phyloP scores from a whole-genome alignment of 345 rosid species.

The Leavenworthia alabamica region DNA sequence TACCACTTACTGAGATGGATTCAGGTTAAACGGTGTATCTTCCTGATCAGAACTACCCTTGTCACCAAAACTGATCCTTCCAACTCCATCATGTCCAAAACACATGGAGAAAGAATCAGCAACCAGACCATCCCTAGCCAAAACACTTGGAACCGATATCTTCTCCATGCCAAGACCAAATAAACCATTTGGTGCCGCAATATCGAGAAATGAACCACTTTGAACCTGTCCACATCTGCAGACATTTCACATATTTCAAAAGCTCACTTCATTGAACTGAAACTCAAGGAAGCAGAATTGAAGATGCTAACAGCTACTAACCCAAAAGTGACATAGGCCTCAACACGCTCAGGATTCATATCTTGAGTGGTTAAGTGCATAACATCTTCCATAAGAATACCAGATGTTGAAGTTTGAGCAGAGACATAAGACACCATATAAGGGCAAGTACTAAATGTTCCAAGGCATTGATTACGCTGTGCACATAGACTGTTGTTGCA shows the following conservation, averaged over 20 bases:
- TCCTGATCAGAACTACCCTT: slow-evolving; percentile 76
- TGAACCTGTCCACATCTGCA: slow-evolving; percentile 97
- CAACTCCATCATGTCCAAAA: slow-evolving; percentile 73
- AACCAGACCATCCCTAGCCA: slow-evolving; percentile 59
- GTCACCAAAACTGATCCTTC: slow-evolving; percentile 88
- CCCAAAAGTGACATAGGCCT: slow-evolving; percentile 74
- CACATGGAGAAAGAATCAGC: slow-evolving; percentile 92
- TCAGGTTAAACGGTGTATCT: slow-evolving; percentile 71
- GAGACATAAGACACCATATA: slow-evolving; percentile 71
- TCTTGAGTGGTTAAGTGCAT: slow-evolving; percentile 60
- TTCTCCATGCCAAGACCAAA: slow-evolving; percentile 87
- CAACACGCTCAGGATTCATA: slow-evolving; percentile 36
- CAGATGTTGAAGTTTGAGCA: slow-evolving; percentile 78
- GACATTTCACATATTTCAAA: slow-evolving; percentile 31
- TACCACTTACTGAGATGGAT: slow-evolving; percentile 77
- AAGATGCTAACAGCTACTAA: slow-evolving; percentile 27
- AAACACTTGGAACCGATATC: slow-evolving; percentile 76
- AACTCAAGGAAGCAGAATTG: not conserved
- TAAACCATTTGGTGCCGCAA: slow-evolving; percentile 86
- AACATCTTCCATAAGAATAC: slow-evolving; percentile 72
- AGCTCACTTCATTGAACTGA: slow-evolving; percentile 6
- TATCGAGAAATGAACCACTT: slow-evolving; percentile 80
- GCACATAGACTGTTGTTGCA: slow-evolving; percentile 63
- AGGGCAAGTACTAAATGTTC: slow-evolving; percentile 72
- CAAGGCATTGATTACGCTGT: slow-evolving; percentile 51